These are phyloP conservation scores for Colletotrichum lentis DNA, from an alignment of 2,329 filamentous ascomycete species.

Conservation along the genomic window DNA sequence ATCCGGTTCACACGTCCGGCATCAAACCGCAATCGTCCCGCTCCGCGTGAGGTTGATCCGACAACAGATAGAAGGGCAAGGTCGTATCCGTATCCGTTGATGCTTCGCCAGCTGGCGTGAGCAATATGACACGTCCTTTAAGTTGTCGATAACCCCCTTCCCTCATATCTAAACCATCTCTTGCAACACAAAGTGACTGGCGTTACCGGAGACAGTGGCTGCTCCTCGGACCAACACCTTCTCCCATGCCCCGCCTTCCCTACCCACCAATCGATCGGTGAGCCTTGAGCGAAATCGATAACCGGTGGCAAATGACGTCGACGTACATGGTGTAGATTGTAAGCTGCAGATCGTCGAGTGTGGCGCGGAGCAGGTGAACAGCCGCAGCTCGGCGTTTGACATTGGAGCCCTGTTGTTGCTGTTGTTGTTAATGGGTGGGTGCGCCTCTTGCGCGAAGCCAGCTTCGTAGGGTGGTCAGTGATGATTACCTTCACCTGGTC, in stretches of 20 bases:
- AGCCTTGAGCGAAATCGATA: background rate
- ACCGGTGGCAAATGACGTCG: constrained; percentile 35
- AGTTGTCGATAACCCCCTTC: too few species aligned
- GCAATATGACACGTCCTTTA: too few species aligned
- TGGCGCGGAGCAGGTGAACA: constrained; percentile 6
- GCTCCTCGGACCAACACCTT: background rate
- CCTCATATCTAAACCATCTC: too few species aligned
- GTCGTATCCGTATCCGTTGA: background rate
- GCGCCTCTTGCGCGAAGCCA: too few species aligned
- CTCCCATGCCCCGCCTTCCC: too few species aligned
- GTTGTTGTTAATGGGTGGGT: too few species aligned
- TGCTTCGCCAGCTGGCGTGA: background rate
- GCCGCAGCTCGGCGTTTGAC: background rate
- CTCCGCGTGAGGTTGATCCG: background rate
- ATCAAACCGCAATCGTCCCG: background rate
- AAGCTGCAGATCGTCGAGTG: constrained; percentile 7
- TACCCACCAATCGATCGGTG: background rate
- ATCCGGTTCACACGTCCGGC: background rate
- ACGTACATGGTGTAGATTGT: constrained; percentile 3
- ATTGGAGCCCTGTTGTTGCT: too few species aligned
- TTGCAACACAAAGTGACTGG: too few species aligned
- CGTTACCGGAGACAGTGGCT: background rate
- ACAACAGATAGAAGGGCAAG: background rate
- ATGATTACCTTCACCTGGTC: background rate
- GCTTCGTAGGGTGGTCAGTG: too few species aligned